A percentile compares a stretch with the other conserved stretches of the same genome.
These are phyloP conservation scores for Fistulinella prunicolor DNA, from an alignment of 768 basidiomycete genomes.

Conservation along the genomic window DNA sequence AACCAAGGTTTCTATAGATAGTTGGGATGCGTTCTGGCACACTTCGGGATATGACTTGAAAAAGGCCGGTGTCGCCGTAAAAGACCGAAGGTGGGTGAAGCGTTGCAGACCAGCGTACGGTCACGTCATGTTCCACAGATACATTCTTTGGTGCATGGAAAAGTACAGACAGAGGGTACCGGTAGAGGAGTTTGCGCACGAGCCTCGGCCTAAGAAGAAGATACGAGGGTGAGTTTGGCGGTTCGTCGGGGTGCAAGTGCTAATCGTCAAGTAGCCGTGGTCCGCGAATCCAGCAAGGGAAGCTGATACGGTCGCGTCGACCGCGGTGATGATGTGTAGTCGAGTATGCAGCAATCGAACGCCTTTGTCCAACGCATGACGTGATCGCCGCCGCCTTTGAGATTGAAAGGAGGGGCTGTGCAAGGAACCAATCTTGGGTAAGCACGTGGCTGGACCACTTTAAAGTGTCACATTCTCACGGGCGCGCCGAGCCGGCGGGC, in stretches of 20 bases:
- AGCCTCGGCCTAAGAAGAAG: constrained; percentile 67
- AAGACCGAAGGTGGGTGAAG: constrained; percentile 63
- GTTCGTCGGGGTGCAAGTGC: background rate
- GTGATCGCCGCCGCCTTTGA: constrained; percentile 9
- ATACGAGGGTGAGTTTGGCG: constrained; percentile 64
- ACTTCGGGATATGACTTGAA: constrained; percentile 55
- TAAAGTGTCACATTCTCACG: constrained; percentile 32
- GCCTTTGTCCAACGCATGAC: constrained; percentile 6
- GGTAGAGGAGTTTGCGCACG: constrained; percentile 61
- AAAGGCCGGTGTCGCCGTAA: constrained; percentile 60
- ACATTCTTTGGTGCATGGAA: constrained; percentile 83
- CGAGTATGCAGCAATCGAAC: constrained; percentile 15
- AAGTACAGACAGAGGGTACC: constrained; percentile 63
- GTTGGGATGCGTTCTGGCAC: constrained; percentile 76
- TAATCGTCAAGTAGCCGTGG: constrained; percentile 51
- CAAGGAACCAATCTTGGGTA: constrained; percentile 7
- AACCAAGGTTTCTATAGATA: constrained; percentile 57
- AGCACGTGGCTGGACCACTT: constrained; percentile 24
- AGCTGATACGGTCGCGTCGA: constrained; percentile 66
- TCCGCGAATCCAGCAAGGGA: constrained; percentile 70
- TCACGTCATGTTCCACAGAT: constrained; percentile 42
- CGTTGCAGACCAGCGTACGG: background rate
- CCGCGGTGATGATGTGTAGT: constrained; percentile 24
- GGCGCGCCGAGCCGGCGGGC: constrained; percentile 17
- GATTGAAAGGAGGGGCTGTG: constrained; percentile 18